These are phyloP conservation scores for Fusarium sterilihyphosum DNA, from an alignment of 2,329 filamentous ascomycete genomes.

Conservation along the genomic window DNA sequence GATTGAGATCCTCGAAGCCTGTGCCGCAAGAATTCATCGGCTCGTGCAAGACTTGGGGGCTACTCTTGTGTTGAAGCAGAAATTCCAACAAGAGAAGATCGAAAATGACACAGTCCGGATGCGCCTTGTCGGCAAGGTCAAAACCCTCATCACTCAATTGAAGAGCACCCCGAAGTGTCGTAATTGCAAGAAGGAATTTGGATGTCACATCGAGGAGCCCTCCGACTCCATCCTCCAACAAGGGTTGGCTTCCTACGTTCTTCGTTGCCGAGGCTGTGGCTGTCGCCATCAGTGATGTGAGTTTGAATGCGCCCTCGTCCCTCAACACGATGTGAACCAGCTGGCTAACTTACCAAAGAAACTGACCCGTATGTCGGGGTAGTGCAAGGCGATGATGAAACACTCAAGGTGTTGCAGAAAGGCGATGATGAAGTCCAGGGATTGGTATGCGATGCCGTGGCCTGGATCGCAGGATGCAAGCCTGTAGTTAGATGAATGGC, in stretches of 20 bases:
- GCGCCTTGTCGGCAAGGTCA: too few relatives aligned
- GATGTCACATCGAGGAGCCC: background rate
- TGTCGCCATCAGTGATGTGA: background rate
- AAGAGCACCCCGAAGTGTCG: background rate
- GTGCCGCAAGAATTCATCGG: too few relatives aligned
- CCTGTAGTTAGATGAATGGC: too few relatives aligned
- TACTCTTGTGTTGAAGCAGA: too few relatives aligned
- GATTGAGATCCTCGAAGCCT: background rate
- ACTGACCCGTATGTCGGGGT: fast-evolving
- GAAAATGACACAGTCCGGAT: fast-evolving
- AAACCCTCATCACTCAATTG: background rate
- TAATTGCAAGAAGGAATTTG: background rate
- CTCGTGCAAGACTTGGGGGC: too few relatives aligned
- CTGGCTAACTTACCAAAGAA: fast-evolving
- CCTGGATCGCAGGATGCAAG: fast-evolving
- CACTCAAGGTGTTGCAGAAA: fast-evolving
- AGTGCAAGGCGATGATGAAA: fast-evolving
- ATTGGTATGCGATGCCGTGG: background rate
- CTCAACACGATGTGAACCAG: fast-evolving
- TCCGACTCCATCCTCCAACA: too few relatives aligned
- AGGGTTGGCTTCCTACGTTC: too few relatives aligned
- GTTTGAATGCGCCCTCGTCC: fast-evolving
- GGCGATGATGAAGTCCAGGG: fast-evolving
- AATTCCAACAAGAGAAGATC: too few relatives aligned
- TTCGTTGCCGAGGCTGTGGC: background rate